A percentile compares a stretch with the other conserved stretches of the same genome.
Evolutionary conservation across 345 rosid genomes (phyloP).

Genomic region (Populus alba): DNA sequence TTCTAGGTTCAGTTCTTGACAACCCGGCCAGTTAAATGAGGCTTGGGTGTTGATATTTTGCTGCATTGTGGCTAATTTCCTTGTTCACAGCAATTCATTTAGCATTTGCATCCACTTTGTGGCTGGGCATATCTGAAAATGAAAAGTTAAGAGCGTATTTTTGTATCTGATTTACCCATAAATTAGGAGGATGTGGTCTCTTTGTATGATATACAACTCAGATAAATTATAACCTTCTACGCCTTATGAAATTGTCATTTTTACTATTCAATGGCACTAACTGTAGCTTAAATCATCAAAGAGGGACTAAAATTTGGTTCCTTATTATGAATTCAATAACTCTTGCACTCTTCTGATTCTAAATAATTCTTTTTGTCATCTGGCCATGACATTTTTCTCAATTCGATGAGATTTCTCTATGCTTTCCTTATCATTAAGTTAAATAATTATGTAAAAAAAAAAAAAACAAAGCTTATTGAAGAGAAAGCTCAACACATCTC

Average conservation of each 20-base stretch:
- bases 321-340: background rate
- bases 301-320: background rate
- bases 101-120: background rate
- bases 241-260: background rate
- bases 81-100: background rate
- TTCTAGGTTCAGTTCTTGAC: background rate
- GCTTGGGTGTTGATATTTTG: background rate
- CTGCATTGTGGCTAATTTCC: background rate
- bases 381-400: background rate
- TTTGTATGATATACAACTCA: background rate
- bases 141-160: background rate
- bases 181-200: background rate
- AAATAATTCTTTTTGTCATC: background rate
- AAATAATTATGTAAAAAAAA: background rate
- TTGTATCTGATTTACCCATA: background rate
- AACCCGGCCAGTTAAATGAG: background rate
- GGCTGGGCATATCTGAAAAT: background rate
- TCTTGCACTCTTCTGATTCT: constrained; percentile 1
- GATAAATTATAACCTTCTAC: background rate
- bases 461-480: background rate
- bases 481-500: background rate
- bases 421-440: background rate
- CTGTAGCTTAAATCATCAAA: background rate
- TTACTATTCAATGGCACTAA: too few species aligned
- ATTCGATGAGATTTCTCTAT: background rate